Percentiles rank a stretch among this genome's conserved stretches.
These are phyloP conservation scores for Solanum sejunctum DNA, from an alignment of 257 asterid species.

Conservation along the genomic window DNA sequence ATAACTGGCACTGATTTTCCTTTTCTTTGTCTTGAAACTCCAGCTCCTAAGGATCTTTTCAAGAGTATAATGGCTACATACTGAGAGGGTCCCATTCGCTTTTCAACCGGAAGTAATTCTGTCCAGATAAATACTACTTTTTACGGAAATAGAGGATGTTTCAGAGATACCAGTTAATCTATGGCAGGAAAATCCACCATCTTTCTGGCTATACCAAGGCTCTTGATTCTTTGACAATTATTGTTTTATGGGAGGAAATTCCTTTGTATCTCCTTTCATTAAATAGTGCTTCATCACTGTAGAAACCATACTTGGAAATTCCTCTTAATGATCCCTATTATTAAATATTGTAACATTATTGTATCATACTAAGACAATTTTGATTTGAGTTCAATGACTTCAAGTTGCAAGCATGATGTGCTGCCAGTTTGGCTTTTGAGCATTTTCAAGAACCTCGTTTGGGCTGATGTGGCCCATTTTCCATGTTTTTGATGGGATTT, in stretches of 20 bases:
- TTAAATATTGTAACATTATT: constrained; percentile 50
- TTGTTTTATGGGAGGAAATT: constrained; percentile 2
- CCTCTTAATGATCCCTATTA: constrained; percentile 48
- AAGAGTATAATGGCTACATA: constrained; percentile 37
- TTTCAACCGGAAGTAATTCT: neutral
- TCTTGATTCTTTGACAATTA: constrained; percentile 33
- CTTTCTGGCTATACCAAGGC: constrained; percentile 12
- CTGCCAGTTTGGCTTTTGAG: neutral
- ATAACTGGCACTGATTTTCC: neutral
- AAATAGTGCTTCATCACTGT: neutral
- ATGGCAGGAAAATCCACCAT: neutral
- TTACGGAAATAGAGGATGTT: neutral
- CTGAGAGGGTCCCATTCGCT: constrained; percentile 1
- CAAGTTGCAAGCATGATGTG: constrained; percentile 22
- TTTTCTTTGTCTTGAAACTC: neutral
- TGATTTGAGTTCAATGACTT: constrained; percentile 29
- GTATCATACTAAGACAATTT: constrained; percentile 26
- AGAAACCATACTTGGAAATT: neutral
- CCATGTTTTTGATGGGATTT: neutral
- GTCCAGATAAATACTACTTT: neutral
- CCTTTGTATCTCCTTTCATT: neutral
- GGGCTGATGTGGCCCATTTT: neutral
- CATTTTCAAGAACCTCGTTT: neutral
- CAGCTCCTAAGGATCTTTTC: constrained; percentile 89
- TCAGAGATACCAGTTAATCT: neutral